Evolutionary conservation across 2,329 filamentous ascomycete genomes (phyloP).

Genomic region (Diaporthe vaccinii): DNA sequence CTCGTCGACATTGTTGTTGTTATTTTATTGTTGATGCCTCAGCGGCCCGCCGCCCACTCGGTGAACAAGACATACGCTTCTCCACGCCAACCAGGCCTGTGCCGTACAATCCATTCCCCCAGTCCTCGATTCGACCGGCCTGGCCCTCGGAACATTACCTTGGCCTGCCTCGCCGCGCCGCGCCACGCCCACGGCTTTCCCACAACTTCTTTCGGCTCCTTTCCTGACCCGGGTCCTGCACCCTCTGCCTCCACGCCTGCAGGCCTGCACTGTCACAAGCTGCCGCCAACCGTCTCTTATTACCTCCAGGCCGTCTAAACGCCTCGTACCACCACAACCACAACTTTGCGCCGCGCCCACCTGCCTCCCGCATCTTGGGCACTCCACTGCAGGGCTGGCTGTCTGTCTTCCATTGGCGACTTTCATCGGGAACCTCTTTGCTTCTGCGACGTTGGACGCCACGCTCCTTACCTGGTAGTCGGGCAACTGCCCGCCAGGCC

Average conservation of each 20-base stretch:
- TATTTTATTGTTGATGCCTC: slow-evolving; percentile 12
- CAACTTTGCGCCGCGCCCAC: slow-evolving; percentile 7
- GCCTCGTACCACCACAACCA: slow-evolving; percentile 23
- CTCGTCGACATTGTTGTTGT: slow-evolving; percentile 20
- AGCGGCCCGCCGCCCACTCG: slow-evolving; percentile 16
- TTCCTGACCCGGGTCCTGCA: slow-evolving; percentile 19
- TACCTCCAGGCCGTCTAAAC: neutral
- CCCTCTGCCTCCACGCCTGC: neutral
- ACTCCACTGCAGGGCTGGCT: slow-evolving; percentile 4
- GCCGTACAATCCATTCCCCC: neutral
- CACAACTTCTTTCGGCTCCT: slow-evolving; percentile 28
- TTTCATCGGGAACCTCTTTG: neutral
- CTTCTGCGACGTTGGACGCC: slow-evolving; percentile 20
- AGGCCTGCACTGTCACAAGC: slow-evolving; percentile 20
- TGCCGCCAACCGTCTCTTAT: slow-evolving; percentile 18
- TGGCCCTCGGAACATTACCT: slow-evolving; percentile 32
- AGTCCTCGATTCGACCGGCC: slow-evolving; percentile 27
- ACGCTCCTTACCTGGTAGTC: slow-evolving; percentile 19
- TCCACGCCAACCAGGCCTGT: slow-evolving; percentile 1
- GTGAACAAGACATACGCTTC: slow-evolving; percentile 13
- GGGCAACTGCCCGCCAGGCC: slow-evolving; percentile 18
- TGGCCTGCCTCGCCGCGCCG: slow-evolving; percentile 23
- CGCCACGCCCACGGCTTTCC: slow-evolving; percentile 14
- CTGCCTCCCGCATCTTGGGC: neutral
- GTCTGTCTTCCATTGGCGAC: slow-evolving; percentile 11